Base-by-base conservation (phyloP, 139 green algal species). In the Picochlorum sp. region DNA sequence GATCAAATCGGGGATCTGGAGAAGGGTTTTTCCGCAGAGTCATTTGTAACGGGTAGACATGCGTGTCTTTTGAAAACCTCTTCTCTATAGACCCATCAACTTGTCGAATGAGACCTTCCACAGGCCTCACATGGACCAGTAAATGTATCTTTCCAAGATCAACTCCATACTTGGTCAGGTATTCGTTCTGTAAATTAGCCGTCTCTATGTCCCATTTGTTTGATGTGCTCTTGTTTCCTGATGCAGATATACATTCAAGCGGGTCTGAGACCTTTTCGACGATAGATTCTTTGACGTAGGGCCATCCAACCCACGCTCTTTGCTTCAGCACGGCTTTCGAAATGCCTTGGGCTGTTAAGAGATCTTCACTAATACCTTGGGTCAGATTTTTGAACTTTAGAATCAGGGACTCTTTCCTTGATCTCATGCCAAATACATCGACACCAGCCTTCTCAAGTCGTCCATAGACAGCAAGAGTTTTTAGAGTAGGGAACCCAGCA, bases 251-350 rank as follows among this genome's bases (percentile, higher is more conserved):
- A 26, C 16, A 20, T 26, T 21, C 16, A 24, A 26, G 0, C 10
- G 16, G 18, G 50, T 85, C 76, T 15, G 57, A 71, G 26, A 81
- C 75, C 1, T 66, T 67, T 41, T 74, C 63, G 21, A 90, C 75
- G 77, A 77, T 55, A 14, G 78, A 78, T 57, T 88, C 85, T 71
- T 83, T 81, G 60, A 96, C 75, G 74, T 93, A 95, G 0, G 89
- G 89, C 88, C 88, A 96, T 62, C 86, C 81, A 37, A 96, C 75
- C 73, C 89, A 94, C 62, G 81, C 86, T 23, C 85, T 73, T 52
- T 81, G 49, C 13, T 82, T 83, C 60, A 95, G 61, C 50, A 92
- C 67, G 45, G 81, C 72, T 62, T 63, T 28, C 14, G 34, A 54
- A 2, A 71, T 78, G 6, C 30, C 38, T 28, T 51, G 64, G 28